Percentiles rank a stretch among this genome's conserved stretches.
phyloP scores from a whole-genome alignment of 2,329 filamentous ascomycete genomes.

The Drechslerella dactyloides region DNA sequence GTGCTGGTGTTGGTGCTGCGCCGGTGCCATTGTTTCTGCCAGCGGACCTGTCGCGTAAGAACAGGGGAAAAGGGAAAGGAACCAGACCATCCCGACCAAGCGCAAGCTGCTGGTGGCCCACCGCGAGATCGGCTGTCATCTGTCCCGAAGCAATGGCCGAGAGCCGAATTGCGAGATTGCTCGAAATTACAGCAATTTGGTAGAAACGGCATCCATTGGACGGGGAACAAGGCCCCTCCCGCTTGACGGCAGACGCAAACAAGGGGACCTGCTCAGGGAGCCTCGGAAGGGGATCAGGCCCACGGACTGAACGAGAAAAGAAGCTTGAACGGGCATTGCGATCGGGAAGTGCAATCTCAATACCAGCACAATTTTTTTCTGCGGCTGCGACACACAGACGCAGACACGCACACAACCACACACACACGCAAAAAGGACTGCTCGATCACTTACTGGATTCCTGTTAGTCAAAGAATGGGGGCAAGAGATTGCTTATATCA shows the following conservation, averaged over 20 bases:
- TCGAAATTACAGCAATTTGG: slow-evolving; percentile 29
- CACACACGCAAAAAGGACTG: too few relatives aligned
- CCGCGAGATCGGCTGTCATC: slow-evolving; percentile 33
- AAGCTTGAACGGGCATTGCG: not conserved
- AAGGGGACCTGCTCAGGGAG: not conserved
- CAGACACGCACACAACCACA: too few relatives aligned
- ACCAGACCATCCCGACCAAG: not conserved
- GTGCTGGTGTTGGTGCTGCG: too few relatives aligned
- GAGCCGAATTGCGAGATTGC: slow-evolving; percentile 46
- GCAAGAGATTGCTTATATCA: too few relatives aligned
- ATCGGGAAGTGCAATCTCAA: not conserved
- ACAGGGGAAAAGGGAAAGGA: not conserved
- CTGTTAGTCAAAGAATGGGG: not conserved
- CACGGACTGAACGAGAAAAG: not conserved
- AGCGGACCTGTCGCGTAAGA: not conserved
- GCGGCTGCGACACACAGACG: too few relatives aligned
- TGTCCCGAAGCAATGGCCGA: slow-evolving; percentile 35
- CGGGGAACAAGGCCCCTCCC: slow-evolving; percentile 25
- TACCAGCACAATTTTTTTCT: too few relatives aligned
- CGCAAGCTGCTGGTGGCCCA: not conserved
- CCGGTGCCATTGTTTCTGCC: too few relatives aligned
- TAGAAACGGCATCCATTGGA: slow-evolving; percentile 36
- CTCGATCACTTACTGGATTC: not conserved
- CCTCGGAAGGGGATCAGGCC: not conserved
- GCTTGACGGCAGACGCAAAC: slow-evolving; percentile 5